Evolutionary conservation across 768 basidiomycete species (phyloP), one percentile per base, ranked within the genome.

Genomic region (Tricholoma furcatifolium): DNA sequence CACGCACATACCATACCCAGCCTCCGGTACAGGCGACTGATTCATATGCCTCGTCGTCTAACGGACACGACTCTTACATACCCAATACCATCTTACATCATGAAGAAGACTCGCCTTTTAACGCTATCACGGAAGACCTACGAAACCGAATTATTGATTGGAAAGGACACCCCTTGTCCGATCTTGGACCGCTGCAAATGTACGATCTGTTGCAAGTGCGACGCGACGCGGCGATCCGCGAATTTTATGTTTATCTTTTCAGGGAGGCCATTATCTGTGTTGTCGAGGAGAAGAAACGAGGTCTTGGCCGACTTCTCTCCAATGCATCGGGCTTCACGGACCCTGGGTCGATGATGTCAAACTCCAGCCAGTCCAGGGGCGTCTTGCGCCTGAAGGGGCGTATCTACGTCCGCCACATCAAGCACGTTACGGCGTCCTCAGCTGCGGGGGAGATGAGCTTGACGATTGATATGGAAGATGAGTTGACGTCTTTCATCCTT

Each of bases 401-500:
- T 43, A 97, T 99, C 58, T 98, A 95, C 70, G 88, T 98, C 34
- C 83, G 91, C 21, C 96, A 98, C 70, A 94, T 99, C 70, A 87
- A 88, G 60, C 85, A 87, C 49, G 88, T 99, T 48, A 85, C 85
- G 24, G 88, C 93, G 53, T 85, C 85, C 31, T 87, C 87, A 2
- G 77, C 83, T 8, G 79, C 80, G 17, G 86, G 86, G 31, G 95
- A 96, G 68, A 79, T 97, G 74, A 95, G 92, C 65, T 78, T 98
- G 56, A 97, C 96, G 4, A 96, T 99, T 63, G 88, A 93, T 62
- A 98, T 99, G 94, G 92, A 94, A 72, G 96, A 98, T 65, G 93
- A 96, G 64, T 75, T 97, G 50, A 95, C 97, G 56, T 91, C 89
- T 46, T 98, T 99, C 72, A 96, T 98, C 69, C 80, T 99, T 43